These are phyloP conservation scores for Melocanna baccifera DNA, from an alignment of 176 grass and related monocot species.

Conservation along the genomic window DNA sequence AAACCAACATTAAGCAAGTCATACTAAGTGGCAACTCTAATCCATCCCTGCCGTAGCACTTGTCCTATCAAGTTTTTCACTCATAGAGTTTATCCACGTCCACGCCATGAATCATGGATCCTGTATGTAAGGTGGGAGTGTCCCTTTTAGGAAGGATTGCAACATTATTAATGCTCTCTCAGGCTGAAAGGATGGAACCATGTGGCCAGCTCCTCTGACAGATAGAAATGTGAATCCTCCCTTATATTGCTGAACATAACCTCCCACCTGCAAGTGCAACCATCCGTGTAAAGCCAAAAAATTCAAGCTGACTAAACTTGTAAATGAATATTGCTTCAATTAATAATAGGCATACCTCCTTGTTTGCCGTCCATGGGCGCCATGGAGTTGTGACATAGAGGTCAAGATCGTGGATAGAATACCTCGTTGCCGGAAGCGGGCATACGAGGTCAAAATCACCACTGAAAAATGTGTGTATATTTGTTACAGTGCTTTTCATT, in stretches of 20 bases:
- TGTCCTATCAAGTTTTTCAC: neutral
- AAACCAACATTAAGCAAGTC: neutral
- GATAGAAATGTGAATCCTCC: constrained; percentile 44
- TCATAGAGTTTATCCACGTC: neutral
- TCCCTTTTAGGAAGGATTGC: constrained; percentile 35
- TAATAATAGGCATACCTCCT: constrained; percentile 15
- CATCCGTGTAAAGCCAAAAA: neutral
- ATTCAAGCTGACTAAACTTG: neutral
- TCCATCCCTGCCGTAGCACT: neutral
- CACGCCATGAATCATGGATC: neutral
- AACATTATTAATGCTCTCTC: constrained; percentile 39
- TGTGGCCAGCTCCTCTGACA: constrained; percentile 52
- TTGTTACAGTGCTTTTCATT: neutral
- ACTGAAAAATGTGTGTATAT: neutral
- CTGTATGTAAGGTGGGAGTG: constrained; percentile 31
- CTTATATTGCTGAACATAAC: constrained; percentile 46
- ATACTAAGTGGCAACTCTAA: neutral
- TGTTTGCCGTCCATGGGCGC: constrained; percentile 49
- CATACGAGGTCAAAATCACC: constrained; percentile 48
- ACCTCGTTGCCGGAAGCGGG: constrained; percentile 39
- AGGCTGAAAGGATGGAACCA: constrained; percentile 49
- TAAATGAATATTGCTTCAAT: neutral
- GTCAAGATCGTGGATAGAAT: constrained; percentile 30
- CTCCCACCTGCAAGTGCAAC: constrained; percentile 23
- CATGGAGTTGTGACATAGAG: constrained; percentile 40